Evolutionary conservation across 257 asterid species (phyloP), one percentile per base, ranked within the genome.

Genomic region (Ocimum tenuiflorum): DNA sequence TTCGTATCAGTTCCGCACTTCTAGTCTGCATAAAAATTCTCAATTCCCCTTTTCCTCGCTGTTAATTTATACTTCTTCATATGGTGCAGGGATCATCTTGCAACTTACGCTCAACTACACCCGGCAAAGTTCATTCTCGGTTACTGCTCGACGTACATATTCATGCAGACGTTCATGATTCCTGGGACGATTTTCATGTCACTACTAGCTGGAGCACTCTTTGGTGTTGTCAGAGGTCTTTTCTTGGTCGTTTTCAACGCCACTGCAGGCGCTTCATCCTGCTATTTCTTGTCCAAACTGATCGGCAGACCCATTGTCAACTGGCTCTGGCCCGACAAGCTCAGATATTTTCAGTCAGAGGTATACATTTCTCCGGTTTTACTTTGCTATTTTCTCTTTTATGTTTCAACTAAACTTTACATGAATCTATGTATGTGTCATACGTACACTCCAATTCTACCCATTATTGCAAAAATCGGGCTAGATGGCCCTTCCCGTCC

Each of bases 101-200:
- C 91, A 71, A 82, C 71, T 5, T 92, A 84, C 79, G 95, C 94
- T 23, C 64, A 56, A n/a, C 80, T 62, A 35, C 82, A 89, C 79
- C 99, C 99, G 2, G 83, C 95, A 12, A 85, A 83, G 74, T 92
- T 92, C 89, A 87, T 86, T 69, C 77, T 87, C 18, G 99, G 95
- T 51, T 92, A 87, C 90, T 92, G 97, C 77, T 92, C 99, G 27
- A 92, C 91, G 24, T 92, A 92, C 76, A 84, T 92, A 76, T 92
- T 92, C 79, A 92, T 92, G 97, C 99, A 92, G 84, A 89, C 99
- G 48, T 92, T 92, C 76, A 92, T 92, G 99, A 92, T 92, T 67
- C 97, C 99, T 12, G 99, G 99, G 81, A 92, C 99, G 17, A 90
- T 92, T 67, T 92, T 92, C 87, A 87, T 92, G 95, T 92, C 99